Conservation (phyloP, 805 yeast genomes). For the Torulaspora gathmanii region DNA sequence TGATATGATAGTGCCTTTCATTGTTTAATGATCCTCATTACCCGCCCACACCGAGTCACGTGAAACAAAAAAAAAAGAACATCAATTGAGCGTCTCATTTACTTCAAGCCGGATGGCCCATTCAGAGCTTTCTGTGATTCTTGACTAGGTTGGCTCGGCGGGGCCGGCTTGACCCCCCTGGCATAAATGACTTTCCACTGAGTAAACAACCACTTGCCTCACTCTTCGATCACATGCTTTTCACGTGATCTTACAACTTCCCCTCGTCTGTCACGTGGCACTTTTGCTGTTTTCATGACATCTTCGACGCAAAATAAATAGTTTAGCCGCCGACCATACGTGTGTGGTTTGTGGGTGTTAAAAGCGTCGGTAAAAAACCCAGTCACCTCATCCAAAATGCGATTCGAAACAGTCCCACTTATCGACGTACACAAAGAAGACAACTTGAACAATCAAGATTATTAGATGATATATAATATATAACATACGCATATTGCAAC, state of each 20-base stretch:
- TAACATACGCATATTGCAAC: neutral
- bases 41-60: neutral
- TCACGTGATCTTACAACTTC: too few relatives aligned
- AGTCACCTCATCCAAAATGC: neutral
- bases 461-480: neutral
- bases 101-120: too few relatives aligned
- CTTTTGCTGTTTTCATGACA: too few relatives aligned
- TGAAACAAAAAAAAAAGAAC: neutral
- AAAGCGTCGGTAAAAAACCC: neutral
- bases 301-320: too few relatives aligned
- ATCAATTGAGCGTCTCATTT: too few relatives aligned
- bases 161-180: too few relatives aligned
- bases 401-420: neutral
- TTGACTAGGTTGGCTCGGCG: too few relatives aligned
- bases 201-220: too few relatives aligned
- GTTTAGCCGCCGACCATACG: slow-evolving; percentile 3
- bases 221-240: too few relatives aligned
- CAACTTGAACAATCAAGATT: neutral
- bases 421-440: neutral
- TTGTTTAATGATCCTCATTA: neutral
- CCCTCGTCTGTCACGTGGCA: too few relatives aligned
- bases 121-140: too few relatives aligned
- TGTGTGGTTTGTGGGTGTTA: neutral
- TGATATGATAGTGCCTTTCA: neutral
- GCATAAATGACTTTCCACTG: too few relatives aligned